phyloP scores from a whole-genome alignment of 2,329 filamentous ascomycete genomes.

The Sporothrix luriei region DNA sequence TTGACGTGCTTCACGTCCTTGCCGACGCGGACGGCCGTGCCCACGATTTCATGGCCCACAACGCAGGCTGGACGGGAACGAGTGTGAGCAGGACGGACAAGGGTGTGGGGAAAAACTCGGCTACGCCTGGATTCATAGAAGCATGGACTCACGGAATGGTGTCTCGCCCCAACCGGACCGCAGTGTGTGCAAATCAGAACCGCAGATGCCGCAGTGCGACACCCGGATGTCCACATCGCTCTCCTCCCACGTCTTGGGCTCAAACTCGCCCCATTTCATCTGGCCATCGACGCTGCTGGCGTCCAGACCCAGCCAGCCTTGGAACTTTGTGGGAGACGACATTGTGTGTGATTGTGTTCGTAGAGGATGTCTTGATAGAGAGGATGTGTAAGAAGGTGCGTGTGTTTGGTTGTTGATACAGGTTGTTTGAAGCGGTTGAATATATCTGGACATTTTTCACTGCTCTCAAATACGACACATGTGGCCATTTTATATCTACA shows the following conservation, averaged over 20 bases:
- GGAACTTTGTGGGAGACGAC: conserved; percentile 46
- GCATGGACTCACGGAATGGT: conserved; percentile 28
- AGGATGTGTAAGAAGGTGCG: not conserved
- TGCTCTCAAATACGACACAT: not conserved
- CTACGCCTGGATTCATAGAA: no score
- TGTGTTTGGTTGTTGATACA: not conserved
- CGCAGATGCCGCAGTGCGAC: conserved; percentile 68
- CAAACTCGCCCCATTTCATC: conserved; percentile 59
- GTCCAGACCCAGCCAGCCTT: conserved; percentile 55
- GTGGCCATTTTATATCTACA: not conserved
- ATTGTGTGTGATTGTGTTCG: conserved; percentile 7
- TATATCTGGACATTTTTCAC: not conserved
- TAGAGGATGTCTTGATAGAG: not conserved
- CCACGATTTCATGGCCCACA: conserved; percentile 68
- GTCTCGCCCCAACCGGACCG: conserved; percentile 54
- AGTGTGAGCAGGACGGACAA: no score
- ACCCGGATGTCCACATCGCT: conserved; percentile 67
- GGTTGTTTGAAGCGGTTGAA: not conserved
- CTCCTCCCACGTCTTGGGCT: conserved; percentile 68
- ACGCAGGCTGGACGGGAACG: conserved; percentile 47
- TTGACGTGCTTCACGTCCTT: conserved; percentile 49
- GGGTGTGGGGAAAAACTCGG: no score
- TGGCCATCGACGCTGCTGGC: conserved; percentile 51
- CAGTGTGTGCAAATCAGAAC: conserved; percentile 62
- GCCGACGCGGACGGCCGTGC: conserved; percentile 59